Percentiles rank a stretch among this genome's conserved stretches.
These are phyloP conservation scores for Annona squamosa DNA, from an alignment of 164 flowering plant species.

Conservation along the genomic window DNA sequence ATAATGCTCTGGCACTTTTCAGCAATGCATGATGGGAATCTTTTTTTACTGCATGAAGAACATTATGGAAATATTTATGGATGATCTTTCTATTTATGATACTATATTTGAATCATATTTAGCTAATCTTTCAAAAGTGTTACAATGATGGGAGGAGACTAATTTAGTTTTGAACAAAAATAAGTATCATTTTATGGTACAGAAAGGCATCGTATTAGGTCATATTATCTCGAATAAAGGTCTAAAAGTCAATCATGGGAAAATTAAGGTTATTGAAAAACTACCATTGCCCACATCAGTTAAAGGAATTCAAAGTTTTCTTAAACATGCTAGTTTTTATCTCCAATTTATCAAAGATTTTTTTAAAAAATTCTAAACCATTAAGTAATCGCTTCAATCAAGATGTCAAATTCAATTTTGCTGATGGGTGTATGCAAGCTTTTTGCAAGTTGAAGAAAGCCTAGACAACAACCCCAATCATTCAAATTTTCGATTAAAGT, in stretches of 20 bases:
- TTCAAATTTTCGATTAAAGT: background rate
- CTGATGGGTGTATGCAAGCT: background rate
- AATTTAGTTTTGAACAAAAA: too few species aligned
- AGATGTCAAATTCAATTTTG: background rate
- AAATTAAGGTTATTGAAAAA: background rate
- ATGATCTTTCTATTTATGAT: too few species aligned
- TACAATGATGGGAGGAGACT: too few species aligned
- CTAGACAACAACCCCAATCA: background rate
- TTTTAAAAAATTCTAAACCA: background rate
- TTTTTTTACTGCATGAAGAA: too few species aligned
- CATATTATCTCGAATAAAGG: slow-evolving; percentile 1
- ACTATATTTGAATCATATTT: too few species aligned
- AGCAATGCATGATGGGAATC: too few species aligned
- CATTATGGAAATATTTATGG: too few species aligned
- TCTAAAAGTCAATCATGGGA: background rate
- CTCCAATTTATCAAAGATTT: too few species aligned
- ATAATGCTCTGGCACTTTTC: too few species aligned
- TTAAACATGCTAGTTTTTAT: background rate
- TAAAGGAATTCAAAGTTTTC: background rate
- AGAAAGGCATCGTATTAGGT: slow-evolving; percentile 2
- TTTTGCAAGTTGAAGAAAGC: too few species aligned
- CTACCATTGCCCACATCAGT: background rate
- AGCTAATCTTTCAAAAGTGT: too few species aligned
- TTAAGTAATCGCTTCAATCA: background rate
- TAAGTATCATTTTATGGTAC: too few species aligned